A percentile compares a stretch with the other conserved stretches of the same genome.
These are phyloP conservation scores for Zymoseptoria tritici DNA, from an alignment of 2,329 filamentous ascomycete species.

Conservation along the genomic window DNA sequence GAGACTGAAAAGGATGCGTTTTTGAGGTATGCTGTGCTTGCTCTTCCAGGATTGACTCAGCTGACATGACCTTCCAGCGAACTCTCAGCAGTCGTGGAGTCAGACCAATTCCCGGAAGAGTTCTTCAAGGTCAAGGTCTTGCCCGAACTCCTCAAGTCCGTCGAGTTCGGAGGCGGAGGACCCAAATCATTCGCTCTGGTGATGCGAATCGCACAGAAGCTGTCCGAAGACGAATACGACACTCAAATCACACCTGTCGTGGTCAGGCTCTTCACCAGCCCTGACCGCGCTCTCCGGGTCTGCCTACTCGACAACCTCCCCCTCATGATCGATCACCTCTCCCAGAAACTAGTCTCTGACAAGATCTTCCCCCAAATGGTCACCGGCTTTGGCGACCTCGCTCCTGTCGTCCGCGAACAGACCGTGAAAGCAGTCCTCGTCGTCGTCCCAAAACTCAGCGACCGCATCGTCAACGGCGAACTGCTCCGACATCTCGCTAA, in stretches of 20 bases:
- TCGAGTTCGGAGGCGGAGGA: constrained; percentile 95
- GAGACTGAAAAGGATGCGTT: constrained; percentile 79
- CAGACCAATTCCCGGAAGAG: constrained; percentile 92
- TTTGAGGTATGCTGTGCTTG: constrained; percentile 48
- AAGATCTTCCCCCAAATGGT: constrained; percentile 96
- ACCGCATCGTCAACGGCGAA: constrained; percentile 89
- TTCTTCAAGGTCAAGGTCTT: constrained; percentile 97
- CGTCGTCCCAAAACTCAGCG: constrained; percentile 81
- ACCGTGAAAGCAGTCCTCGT: constrained; percentile 89
- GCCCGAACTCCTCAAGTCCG: constrained; percentile 91
- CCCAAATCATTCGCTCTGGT: constrained; percentile 83
- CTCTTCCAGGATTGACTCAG: neutral
- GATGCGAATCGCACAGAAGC: constrained; percentile 81
- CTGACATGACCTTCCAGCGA: constrained; percentile 43
- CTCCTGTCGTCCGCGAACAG: constrained; percentile 87
- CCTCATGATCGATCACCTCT: constrained; percentile 80
- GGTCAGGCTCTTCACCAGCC: constrained; percentile 79
- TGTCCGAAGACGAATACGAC: constrained; percentile 86
- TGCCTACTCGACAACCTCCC: constrained; percentile 84
- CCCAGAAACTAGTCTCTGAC: constrained; percentile 85
- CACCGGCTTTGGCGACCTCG: constrained; percentile 88
- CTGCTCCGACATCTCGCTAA: constrained; percentile 85
- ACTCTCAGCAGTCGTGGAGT: constrained; percentile 62
- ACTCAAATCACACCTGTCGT: constrained; percentile 75
- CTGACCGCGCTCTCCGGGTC: constrained; percentile 85